phyloP scores from a whole-genome alignment of 2,329 filamentous ascomycete species.

The Aspergillus neoniger region DNA sequence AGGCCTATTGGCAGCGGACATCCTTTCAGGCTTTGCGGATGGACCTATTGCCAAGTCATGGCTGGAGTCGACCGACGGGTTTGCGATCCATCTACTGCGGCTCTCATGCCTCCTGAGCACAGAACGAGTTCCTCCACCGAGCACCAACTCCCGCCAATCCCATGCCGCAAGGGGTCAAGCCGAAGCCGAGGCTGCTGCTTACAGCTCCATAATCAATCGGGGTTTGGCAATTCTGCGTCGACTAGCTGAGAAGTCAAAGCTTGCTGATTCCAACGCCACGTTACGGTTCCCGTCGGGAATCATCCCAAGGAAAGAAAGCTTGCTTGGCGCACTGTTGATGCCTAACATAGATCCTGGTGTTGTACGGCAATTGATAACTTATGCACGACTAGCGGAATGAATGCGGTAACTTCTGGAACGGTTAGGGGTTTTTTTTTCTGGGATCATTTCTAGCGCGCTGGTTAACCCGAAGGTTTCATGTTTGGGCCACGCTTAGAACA shows the following conservation, averaged over 20 bases:
- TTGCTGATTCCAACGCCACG: conserved; percentile 55
- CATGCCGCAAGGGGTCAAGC: conserved; percentile 36
- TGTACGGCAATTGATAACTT: conserved; percentile 68
- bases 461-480: conserved; percentile 15
- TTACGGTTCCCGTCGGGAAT: conserved; percentile 60
- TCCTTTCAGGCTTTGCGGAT: conserved; percentile 77
- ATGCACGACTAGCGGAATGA: conserved; percentile 57
- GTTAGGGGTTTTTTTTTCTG: conserved; percentile 13
- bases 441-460: conserved; percentile 22
- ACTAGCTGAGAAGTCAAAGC: conserved; percentile 65
- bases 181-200: conserved; percentile 47
- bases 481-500: conserved; percentile 11
- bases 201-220: conserved; percentile 62
- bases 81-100: conserved; percentile 75
- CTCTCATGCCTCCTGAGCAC: conserved; percentile 72
- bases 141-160: conserved; percentile 37
- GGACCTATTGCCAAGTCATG: conserved; percentile 72
- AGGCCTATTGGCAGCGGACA: conserved; percentile 85
- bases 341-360: conserved; percentile 64
- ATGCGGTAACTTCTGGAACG: conserved; percentile 3
- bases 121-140: conserved; percentile 53
- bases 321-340: conserved; percentile 69
- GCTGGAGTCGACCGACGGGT: conserved; percentile 81
- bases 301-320: conserved; percentile 66
- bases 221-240: conserved; percentile 68